A percentile compares a stretch with the other conserved stretches of the same genome.
Evolutionary conservation across 2,329 filamentous ascomycete species (phyloP).

Genomic region (Bipolaris zeicola): DNA sequence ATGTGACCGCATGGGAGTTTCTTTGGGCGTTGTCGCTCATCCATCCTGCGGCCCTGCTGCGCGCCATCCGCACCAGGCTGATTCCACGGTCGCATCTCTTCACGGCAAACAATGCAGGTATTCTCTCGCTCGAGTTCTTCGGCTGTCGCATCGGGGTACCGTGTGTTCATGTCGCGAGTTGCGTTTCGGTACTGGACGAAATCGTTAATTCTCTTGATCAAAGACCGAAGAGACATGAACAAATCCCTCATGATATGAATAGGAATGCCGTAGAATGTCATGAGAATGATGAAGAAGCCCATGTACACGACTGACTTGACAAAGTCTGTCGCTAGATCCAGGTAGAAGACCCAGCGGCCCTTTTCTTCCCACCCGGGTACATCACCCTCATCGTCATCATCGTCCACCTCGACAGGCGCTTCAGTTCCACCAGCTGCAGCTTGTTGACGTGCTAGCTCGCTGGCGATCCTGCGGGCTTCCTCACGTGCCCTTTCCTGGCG

Average conservation of each 20-base stretch:
- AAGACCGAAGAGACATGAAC: slow-evolving; percentile 90
- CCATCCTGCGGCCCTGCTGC: slow-evolving; percentile 55
- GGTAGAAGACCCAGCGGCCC: slow-evolving; percentile 85
- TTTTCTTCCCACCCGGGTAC: slow-evolving; percentile 97
- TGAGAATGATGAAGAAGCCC: slow-evolving; percentile 89
- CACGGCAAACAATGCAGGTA: slow-evolving; percentile 96
- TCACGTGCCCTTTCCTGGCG: slow-evolving; percentile 71
- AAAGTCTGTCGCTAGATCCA: slow-evolving; percentile 88
- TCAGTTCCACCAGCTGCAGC: slow-evolving; percentile 47
- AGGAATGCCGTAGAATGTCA: slow-evolving; percentile 91
- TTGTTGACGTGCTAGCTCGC: slow-evolving; percentile 72
- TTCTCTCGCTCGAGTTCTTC: slow-evolving; percentile 86
- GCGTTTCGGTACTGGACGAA: slow-evolving; percentile 90
- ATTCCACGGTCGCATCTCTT: slow-evolving; percentile 88
- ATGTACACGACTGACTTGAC: slow-evolving; percentile 88
- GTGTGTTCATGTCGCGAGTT: slow-evolving; percentile 88
- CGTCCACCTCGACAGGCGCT: slow-evolving; percentile 57
- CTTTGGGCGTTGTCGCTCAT: slow-evolving; percentile 87
- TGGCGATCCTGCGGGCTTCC: slow-evolving; percentile 47
- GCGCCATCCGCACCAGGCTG: slow-evolving; percentile 53
- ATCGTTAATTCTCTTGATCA: slow-evolving; percentile 85
- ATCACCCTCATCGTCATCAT: slow-evolving; percentile 91
- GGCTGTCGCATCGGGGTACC: slow-evolving; percentile 86
- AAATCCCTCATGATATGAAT: slow-evolving; percentile 97
- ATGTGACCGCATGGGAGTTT: slow-evolving; percentile 97